These are phyloP conservation scores for Auricularia sp. DNA, from an alignment of 768 basidiomycete species.

Conservation along the genomic window DNA sequence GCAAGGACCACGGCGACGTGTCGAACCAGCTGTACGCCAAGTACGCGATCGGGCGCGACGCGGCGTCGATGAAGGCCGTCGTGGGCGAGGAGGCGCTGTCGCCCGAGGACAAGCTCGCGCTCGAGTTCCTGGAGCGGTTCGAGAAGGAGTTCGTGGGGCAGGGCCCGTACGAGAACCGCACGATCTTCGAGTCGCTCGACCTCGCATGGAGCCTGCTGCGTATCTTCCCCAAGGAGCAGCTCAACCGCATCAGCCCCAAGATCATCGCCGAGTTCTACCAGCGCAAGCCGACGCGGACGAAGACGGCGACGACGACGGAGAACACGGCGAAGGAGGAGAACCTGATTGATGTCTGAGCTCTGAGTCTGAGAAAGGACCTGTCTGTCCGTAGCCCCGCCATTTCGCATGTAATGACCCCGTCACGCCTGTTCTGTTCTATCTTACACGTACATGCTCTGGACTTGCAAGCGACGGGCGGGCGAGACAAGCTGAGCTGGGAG, in stretches of 20 bases:
- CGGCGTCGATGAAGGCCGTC: constrained; percentile 97
- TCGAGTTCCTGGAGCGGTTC: constrained; percentile 97
- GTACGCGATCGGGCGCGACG: constrained; percentile 95
- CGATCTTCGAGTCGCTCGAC: constrained; percentile 94
- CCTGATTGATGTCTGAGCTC: constrained; percentile 44
- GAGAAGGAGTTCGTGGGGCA: constrained; percentile 96
- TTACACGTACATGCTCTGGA: too few relatives aligned
- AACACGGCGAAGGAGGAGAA: constrained; percentile 38
- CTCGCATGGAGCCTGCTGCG: constrained; percentile 93
- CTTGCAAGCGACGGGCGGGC: too few relatives aligned
- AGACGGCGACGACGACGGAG: constrained; percentile 38
- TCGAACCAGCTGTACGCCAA: constrained; percentile 99
- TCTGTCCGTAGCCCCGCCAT: not conserved
- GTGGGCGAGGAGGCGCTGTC: constrained; percentile 97
- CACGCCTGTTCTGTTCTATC: too few relatives aligned
- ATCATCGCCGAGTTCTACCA: constrained; percentile 90
- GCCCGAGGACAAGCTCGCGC: constrained; percentile 87
- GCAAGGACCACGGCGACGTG: constrained; percentile 98
- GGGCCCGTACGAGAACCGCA: constrained; percentile 91
- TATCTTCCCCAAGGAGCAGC: constrained; percentile 97
- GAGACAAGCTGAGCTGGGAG: too few relatives aligned
- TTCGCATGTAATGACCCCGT: too few relatives aligned
- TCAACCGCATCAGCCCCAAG: constrained; percentile 96
- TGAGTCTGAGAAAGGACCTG: too few relatives aligned
- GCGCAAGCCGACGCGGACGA: constrained; percentile 65